phyloP scores from a whole-genome alignment of 2,329 filamentous ascomycete species.

The Neoscytalidium dimidiatum region DNA sequence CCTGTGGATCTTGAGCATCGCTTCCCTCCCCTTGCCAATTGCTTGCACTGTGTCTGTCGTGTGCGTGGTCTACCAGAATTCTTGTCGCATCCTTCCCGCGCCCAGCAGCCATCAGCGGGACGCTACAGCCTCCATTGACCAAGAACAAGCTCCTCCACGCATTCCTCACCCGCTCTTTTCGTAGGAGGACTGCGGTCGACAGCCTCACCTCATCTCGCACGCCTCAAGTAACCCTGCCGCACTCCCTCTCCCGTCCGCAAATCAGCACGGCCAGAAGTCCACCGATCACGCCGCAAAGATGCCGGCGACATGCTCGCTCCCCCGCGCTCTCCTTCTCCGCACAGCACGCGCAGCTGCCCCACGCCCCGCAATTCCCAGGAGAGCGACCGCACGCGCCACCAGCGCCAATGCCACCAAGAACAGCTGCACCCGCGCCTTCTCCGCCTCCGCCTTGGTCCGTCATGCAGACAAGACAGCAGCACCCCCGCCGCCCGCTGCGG shows the following conservation, averaged over 20 bases:
- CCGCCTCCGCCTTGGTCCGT: constrained; percentile 5
- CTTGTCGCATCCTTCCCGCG: too few relatives aligned
- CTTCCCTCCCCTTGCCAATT: neutral
- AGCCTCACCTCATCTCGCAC: neutral
- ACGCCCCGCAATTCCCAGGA: neutral
- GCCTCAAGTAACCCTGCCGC: neutral
- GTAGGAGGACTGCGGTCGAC: neutral
- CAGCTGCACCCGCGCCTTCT: neutral
- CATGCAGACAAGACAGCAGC: neutral
- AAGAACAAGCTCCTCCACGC: neutral
- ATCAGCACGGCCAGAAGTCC: neutral
- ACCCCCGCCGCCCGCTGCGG: neutral
- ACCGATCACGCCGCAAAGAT: neutral
- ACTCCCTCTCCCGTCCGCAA: neutral
- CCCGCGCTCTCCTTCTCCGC: constrained; percentile 12
- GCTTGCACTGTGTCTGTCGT: neutral
- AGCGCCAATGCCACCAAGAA: neutral
- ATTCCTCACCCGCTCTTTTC: neutral
- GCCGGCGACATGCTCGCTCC: neutral
- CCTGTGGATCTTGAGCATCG: neutral
- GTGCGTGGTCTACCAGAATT: neutral
- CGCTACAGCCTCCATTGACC: neutral
- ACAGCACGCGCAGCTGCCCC: neutral
- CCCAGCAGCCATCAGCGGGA: neutral
- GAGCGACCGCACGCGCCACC: neutral